These are phyloP conservation scores for Penicillium corylophilum DNA, from an alignment of 2,329 filamentous ascomycete species.

Conservation along the genomic window DNA sequence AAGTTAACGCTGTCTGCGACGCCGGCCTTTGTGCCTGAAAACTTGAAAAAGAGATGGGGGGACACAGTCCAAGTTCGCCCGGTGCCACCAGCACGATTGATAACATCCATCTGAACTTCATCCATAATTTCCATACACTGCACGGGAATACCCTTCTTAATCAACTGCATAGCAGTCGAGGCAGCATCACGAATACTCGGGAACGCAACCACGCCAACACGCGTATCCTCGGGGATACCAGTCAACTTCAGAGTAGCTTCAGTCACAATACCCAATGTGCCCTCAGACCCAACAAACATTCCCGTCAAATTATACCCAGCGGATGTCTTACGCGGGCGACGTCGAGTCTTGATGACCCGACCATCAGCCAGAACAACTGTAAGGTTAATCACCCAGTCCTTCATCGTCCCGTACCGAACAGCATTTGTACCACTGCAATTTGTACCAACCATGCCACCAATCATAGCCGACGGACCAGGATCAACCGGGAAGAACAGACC, in stretches of 20 bases:
- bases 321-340: constrained; percentile 65
- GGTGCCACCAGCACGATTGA: constrained; percentile 65
- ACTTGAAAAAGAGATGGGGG: constrained; percentile 50
- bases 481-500: constrained; percentile 91
- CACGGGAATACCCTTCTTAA: constrained; percentile 64
- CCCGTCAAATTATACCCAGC: constrained; percentile 71
- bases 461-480: constrained; percentile 65
- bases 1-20: constrained; percentile 73
- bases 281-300: constrained; percentile 69
- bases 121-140: constrained; percentile 67
- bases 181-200: constrained; percentile 61
- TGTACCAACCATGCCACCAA: constrained; percentile 64
- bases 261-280: constrained; percentile 69
- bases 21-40: constrained; percentile 74
- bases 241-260: constrained; percentile 69
- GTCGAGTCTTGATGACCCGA: constrained; percentile 59
- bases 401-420: constrained; percentile 71
- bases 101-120: constrained; percentile 63
- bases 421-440: constrained; percentile 65
- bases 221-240: constrained; percentile 61
- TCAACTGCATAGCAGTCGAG: constrained; percentile 62
- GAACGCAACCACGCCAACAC: constrained; percentile 65
- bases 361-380: constrained; percentile 71
- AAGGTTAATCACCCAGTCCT: constrained; percentile 70
- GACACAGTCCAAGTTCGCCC: constrained; percentile 46